Evolutionary conservation across 805 yeast species (phyloP), one percentile per base, ranked within the genome.

Genomic region (Brettanomyces sp.): DNA sequence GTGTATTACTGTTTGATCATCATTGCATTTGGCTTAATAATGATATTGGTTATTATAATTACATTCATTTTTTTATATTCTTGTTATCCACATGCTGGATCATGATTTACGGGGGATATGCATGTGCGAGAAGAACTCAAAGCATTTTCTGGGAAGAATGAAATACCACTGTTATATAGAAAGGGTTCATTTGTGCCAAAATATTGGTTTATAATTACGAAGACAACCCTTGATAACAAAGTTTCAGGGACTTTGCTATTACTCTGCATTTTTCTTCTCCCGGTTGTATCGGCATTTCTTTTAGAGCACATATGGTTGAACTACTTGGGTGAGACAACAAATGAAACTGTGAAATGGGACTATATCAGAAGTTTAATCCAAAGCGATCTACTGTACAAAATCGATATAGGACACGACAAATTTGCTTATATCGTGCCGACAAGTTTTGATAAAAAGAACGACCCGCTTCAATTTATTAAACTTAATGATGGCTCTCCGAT

Each of bases 1-100:
- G 95, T 56, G 67, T 85, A 18, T 60, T 75, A 9, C 54, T 74
- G 42, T 82, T 77, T 54, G 96, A 87, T 47, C 82, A 77, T 55
- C 82, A 77, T 56, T 77, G 82, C 53, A 53, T 69, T 8, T 77
- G 74, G 65, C 55, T 77, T 32, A 77, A 77, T 53, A 76, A 75
- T 53, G 79, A 80, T 54, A 68, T 77, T 43, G 82, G 80, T 2
- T 69, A 71, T 50, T 60, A 68, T 42, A 77, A 76, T 48, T 77
- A 73, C 56, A 62, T 68, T 43, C 76, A 71, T 65, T 77, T 77
- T 50, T 21, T 76, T 13, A 41, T 52, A 3, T 77, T 70, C 48
- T 57, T 77, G n/a, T 36, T 66, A 1, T 59, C 56, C 53, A 52
- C 55, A 5, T 43, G 52, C 4, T 54, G 59, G 49, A 70, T 69